Evolutionary conservation across 208 protist genomes (phyloP), one percentile per base, ranked within the genome.

Genomic region (Paratrypanosoma confusum): DNA sequence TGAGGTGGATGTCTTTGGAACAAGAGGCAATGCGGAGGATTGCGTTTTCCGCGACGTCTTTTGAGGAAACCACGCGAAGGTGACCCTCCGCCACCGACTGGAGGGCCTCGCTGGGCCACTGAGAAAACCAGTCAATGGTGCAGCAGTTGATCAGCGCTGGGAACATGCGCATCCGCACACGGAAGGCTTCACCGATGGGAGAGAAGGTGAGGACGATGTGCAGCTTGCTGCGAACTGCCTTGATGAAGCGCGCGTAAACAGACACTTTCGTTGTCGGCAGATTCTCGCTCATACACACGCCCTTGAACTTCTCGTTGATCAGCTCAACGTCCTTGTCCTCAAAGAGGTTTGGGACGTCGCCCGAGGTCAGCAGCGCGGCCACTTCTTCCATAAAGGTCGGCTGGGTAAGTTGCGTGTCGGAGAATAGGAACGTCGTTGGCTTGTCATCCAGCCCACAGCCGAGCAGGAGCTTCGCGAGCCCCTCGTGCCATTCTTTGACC

Each of bases 121-220:
- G 76, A 23, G 85, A 84, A 69, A 98, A 98, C 96, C 96, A 99
- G 64, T 99, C 96, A 50, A 99, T 98, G 18, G 96, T 97, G 63
- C 94, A 98, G 66, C 93, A 98, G 37, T 95, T 96, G 46, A 98
- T 91, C 6, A 99, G 77, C 0, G 96, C 88, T 0, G 96, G 96
- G 57, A 98, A 99, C 85, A 96, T 97, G 42, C 96, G 84, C 52
- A 99, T 73, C 43, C 96, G 76, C 5, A 66, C 91, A 40, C 96
- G 71, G 60, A 99, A 98, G 4, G 58, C 71, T 51, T 97, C 91
- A 42, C 93, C 90, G 39, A 96, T 89, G 7, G 97, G 96, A 14
- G 91, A 96, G 67, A 98, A 97, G 46, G 85, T 90, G 8, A 99
- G 56, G 11, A 95, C 85, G 32, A 98, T 67, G 65, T 98, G 97